phyloP scores from a whole-genome alignment of 2,329 filamentous ascomycete species.

The Sporothrix euskadiensis region DNA sequence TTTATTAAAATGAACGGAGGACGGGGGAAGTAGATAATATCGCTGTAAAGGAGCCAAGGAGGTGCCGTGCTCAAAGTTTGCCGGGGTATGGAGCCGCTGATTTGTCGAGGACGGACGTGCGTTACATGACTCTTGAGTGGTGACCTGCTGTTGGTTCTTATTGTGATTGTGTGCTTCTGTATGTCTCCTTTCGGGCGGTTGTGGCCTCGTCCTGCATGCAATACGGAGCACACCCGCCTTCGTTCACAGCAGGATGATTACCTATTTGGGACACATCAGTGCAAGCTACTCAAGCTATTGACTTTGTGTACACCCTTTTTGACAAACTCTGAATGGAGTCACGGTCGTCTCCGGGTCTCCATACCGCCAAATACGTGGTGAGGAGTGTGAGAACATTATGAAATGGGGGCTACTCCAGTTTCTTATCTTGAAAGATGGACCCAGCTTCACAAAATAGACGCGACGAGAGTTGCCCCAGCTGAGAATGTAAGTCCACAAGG shows the following conservation, averaged over 20 bases:
- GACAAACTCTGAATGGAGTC: background rate
- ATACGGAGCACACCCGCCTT: background rate
- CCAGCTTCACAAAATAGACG: background rate
- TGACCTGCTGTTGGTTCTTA: background rate
- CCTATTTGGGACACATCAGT: background rate
- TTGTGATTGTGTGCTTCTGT: background rate
- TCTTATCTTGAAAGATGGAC: constrained; percentile 6
- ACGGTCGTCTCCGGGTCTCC: constrained; percentile 7
- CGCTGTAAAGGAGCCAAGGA: background rate
- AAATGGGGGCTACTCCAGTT: background rate
- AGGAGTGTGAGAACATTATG: background rate
- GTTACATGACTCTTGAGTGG: background rate
- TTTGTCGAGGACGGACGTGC: constrained; percentile 2
- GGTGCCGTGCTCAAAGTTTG: background rate
- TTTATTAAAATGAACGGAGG: constrained; percentile 8
- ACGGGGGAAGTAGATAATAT: constrained; percentile 8
- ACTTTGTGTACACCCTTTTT: background rate
- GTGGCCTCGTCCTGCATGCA: background rate
- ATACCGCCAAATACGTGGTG: background rate
- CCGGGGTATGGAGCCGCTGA: background rate
- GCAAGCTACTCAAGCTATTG: constrained; percentile 10
- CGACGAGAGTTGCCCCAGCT: background rate
- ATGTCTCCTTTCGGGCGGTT: background rate
- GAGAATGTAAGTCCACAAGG: background rate
- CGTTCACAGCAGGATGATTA: background rate